Conservation (phyloP, 768 basidiomycete genomes). For the Gloeostereum incarnatum region DNA sequence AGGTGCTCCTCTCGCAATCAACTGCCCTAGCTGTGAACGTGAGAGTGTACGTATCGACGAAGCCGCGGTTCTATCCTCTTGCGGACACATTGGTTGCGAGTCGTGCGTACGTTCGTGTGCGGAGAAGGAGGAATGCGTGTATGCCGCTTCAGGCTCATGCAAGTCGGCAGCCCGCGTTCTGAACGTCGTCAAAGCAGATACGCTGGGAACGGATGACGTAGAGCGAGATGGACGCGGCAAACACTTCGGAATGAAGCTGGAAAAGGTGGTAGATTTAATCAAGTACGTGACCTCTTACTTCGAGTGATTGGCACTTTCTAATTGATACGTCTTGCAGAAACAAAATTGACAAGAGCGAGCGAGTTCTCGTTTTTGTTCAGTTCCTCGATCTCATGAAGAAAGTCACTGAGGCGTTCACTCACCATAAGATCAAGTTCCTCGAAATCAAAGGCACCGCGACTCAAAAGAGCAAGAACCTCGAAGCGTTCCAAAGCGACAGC, state of each 20-base stretch:
- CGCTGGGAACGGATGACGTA: conserved; percentile 72
- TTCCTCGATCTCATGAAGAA: conserved; percentile 92
- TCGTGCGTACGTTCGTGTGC: conserved; percentile 67
- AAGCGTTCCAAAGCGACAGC: conserved; percentile 77
- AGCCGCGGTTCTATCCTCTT: conserved; percentile 82
- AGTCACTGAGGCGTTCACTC: conserved; percentile 71
- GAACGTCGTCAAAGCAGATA: conserved; percentile 76
- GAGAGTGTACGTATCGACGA: conserved; percentile 52
- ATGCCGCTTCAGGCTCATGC: conserved; percentile 59
- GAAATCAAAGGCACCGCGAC: conserved; percentile 76
- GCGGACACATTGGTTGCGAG: conserved; percentile 82
- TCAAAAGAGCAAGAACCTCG: conserved; percentile 72
- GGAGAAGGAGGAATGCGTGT: conserved; percentile 74
- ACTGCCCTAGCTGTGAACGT: conserved; percentile 55
- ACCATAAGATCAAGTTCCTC: conserved; percentile 64
- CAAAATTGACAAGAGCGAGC: conserved; percentile 63
- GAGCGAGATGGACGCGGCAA: conserved; percentile 62
- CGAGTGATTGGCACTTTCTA: neutral
- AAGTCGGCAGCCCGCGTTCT: conserved; percentile 72
- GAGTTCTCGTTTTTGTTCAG: conserved; percentile 91
- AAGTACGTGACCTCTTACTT: conserved; percentile 38
- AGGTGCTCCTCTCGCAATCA: conserved; percentile 45
- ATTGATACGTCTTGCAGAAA: conserved; percentile 31
- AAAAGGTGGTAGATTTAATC: conserved; percentile 67
- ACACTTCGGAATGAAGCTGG: conserved; percentile 78